Evolutionary conservation across 1,139 yeast species (phyloP).

Genomic region (Protomyces lactucae-debilis): DNA sequence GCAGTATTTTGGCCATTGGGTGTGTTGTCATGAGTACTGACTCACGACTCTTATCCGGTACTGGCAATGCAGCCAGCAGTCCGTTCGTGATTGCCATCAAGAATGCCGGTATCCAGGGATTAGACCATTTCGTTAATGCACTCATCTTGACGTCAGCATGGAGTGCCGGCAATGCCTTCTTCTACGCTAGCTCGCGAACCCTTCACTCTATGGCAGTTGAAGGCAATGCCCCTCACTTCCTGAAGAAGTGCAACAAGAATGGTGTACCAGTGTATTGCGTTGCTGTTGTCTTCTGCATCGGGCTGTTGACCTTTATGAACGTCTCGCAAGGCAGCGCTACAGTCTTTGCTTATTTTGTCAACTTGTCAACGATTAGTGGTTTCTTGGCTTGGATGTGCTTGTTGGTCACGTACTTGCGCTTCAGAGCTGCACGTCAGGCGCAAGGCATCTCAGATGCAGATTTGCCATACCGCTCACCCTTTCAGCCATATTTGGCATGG

Average conservation of each 20-base stretch:
- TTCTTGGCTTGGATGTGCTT: conserved; percentile 51
- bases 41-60: conserved; percentile 40
- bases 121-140: conserved; percentile 69
- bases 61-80: conserved; percentile 51
- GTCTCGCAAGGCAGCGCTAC: conserved; percentile 50
- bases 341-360: conserved; percentile 80
- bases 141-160: conserved; percentile 64
- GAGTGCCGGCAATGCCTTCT: conserved; percentile 71
- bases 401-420: conserved; percentile 41
- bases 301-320: conserved; percentile 53
- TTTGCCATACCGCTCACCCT: conserved; percentile 44
- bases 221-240: conserved; percentile 57
- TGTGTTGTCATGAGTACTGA: conserved; percentile 75
- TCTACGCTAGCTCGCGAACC: conserved; percentile 58
- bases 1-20: conserved; percentile 59
- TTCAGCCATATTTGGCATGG: conserved; percentile 53
- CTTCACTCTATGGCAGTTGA: conserved; percentile 55
- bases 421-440: conserved; percentile 30
- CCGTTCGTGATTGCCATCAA: conserved; percentile 73
- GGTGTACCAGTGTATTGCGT: conserved; percentile 56
- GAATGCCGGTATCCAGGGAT: conserved; percentile 61
- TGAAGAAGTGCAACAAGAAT: conserved; percentile 52
- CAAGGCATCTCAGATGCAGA: conserved; percentile 29
- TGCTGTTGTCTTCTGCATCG: conserved; percentile 45
- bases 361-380: conserved; percentile 61